A percentile compares a stretch with the other conserved stretches of the same genome.
phyloP scores from a whole-genome alignment of 257 asterid genomes.

The Handroanthus guayacan region DNA sequence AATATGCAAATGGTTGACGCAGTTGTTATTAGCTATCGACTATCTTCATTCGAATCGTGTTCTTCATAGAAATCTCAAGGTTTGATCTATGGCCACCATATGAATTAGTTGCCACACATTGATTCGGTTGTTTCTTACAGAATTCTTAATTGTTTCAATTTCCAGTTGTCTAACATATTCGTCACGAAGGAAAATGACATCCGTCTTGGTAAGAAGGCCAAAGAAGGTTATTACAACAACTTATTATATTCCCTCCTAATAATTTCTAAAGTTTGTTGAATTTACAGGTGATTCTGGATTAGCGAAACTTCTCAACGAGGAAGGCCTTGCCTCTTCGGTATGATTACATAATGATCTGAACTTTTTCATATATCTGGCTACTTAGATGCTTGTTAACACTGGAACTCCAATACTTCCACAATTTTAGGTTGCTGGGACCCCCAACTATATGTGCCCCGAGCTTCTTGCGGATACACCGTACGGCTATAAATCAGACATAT shows the following conservation, averaged over 20 bases:
- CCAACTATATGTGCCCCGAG: conserved; percentile 97
- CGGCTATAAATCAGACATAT: conserved; percentile 94
- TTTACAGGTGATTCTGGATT: conserved; percentile 90
- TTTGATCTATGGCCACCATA: conserved; percentile 35
- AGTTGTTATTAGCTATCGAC: conserved; percentile 78
- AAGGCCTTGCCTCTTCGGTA: conserved; percentile 86
- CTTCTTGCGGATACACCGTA: conserved; percentile 84
- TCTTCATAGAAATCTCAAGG: conserved; percentile 93
- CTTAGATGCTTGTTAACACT: neutral
- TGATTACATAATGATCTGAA: conserved; percentile 14
- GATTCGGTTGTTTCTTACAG: conserved; percentile 35
- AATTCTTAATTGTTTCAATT: conserved; percentile 12
- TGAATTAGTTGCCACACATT: conserved; percentile 9
- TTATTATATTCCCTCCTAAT: conserved; percentile 6
- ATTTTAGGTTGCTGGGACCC: conserved; percentile 81
- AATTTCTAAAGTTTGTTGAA: conserved; percentile 23
- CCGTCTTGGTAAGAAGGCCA: conserved; percentile 73
- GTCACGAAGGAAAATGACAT: conserved; percentile 83
- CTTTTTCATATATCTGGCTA: neutral
- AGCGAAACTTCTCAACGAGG: conserved; percentile 80
- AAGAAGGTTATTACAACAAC: conserved; percentile 13
- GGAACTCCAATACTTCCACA: conserved; percentile 13
- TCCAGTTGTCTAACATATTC: conserved; percentile 84
- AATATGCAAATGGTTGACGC: conserved; percentile 97
- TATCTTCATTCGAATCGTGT: conserved; percentile 93